These are phyloP conservation scores for Straminergon stramineum DNA, from an alignment of 225 moss, liverwort and hornwort species.

Conservation along the genomic window DNA sequence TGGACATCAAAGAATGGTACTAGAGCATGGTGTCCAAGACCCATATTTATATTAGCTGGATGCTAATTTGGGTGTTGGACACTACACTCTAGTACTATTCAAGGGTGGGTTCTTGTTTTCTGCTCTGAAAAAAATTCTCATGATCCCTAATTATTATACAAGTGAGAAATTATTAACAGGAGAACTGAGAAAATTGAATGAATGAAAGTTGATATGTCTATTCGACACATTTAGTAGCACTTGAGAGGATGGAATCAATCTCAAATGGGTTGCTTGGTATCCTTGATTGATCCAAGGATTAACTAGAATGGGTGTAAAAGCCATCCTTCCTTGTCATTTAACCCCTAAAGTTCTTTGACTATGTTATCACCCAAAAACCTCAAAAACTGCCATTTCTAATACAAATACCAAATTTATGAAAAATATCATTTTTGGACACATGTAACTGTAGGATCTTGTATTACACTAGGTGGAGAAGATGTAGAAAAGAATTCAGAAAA, in stretches of 20 bases:
- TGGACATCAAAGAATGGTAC: neutral
- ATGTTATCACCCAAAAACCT: no score
- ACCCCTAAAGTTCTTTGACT: no score
- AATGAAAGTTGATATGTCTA: neutral
- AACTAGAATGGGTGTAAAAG: no score
- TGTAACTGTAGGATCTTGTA: no score
- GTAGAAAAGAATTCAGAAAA: no score
- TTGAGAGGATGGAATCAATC: neutral
- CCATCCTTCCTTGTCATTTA: neutral
- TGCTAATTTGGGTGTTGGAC: neutral
- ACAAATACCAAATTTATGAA: no score
- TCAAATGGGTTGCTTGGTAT: neutral
- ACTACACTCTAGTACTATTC: neutral
- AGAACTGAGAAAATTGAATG: neutral
- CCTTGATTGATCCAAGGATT: neutral
- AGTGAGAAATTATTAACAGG: neutral
- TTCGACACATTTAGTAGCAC: neutral
- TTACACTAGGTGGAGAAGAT: no score
- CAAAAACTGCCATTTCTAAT: no score
- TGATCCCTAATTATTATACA: neutral
- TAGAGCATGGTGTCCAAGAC: neutral
- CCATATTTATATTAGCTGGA: neutral
- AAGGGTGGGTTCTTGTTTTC: no score
- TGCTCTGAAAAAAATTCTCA: accelerated
- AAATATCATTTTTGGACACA: no score